Percentiles rank a stretch among this genome's conserved stretches.
phyloP scores from a whole-genome alignment of 2,329 filamentous ascomycete genomes.

The Apiospora koreana region DNA sequence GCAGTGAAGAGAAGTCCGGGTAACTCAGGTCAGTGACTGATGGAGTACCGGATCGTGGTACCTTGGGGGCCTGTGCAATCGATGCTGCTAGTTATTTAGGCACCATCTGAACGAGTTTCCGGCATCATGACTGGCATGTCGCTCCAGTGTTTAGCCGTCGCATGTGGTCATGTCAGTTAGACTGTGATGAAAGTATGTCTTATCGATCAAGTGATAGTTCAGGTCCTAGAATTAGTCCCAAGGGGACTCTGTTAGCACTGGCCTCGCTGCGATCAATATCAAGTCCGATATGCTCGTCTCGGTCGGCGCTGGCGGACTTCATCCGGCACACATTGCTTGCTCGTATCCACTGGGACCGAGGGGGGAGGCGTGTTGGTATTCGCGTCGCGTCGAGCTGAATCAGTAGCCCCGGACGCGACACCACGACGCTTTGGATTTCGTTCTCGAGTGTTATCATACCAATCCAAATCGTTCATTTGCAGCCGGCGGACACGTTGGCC shows the following conservation, averaged over 20 bases:
- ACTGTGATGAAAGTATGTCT: constrained; percentile 8
- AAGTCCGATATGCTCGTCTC: background rate
- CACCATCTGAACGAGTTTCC: background rate
- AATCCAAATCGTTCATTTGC: constrained; percentile 95
- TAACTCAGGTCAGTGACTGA: background rate
- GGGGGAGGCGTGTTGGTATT: background rate
- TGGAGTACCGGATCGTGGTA: background rate
- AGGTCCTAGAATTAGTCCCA: background rate
- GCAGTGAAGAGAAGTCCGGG: background rate
- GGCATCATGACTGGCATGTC: background rate
- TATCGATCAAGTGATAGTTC: background rate
- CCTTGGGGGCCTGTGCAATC: background rate
- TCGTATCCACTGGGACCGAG: constrained; percentile 6
- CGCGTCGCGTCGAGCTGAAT: background rate
- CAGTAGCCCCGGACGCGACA: background rate
- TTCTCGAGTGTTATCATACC: constrained; percentile 60
- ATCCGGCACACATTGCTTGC: background rate
- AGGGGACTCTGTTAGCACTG: background rate
- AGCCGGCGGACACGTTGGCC: constrained; percentile 86
- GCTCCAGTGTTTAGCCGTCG: background rate
- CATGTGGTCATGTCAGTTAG: background rate
- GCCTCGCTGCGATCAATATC: background rate
- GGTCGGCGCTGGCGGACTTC: background rate
- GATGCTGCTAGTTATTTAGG: background rate
- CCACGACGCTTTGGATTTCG: background rate